Conservation (phyloP, 257 asterid genomes). For the Asclepias syriaca region DNA sequence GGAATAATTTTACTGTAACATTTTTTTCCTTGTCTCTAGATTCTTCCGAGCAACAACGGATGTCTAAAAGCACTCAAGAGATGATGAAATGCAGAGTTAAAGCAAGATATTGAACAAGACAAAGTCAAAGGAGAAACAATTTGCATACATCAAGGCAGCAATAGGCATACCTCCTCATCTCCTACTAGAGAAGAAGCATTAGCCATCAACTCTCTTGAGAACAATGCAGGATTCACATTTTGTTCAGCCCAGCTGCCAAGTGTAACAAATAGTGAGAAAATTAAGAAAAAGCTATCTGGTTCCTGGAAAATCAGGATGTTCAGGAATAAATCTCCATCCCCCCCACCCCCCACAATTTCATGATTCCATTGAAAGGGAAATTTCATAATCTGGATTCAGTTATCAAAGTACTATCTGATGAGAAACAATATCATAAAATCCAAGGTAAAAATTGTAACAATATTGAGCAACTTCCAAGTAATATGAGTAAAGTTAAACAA, state of each 20-base stretch:
- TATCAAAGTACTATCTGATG: not conserved
- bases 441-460: not conserved
- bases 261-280: not conserved
- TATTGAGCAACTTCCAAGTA: not conserved
- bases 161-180: constrained; percentile 61
- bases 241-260: constrained; percentile 77
- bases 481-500: not conserved
- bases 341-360: not conserved
- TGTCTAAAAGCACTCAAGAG: not conserved
- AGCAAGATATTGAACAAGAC: not conserved
- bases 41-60: not conserved
- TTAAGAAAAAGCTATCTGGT: not conserved
- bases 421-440: not conserved
- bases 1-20: not conserved
- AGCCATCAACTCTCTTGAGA: constrained; percentile 66
- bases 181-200: constrained; percentile 45
- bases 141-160: not conserved
- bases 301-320: too few relatives aligned
- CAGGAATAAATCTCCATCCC: not conserved
- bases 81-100: not conserved
- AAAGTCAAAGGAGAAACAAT: not conserved
- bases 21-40: not conserved
- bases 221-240: constrained; percentile 76
- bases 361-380: not conserved
- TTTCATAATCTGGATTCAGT: not conserved